A percentile compares a stretch with the other conserved stretches of the same genome.
These are phyloP conservation scores for Mycosarcoma maydis DNA, from an alignment of 1,284 basidiomycete genomes.

Conservation along the genomic window DNA sequence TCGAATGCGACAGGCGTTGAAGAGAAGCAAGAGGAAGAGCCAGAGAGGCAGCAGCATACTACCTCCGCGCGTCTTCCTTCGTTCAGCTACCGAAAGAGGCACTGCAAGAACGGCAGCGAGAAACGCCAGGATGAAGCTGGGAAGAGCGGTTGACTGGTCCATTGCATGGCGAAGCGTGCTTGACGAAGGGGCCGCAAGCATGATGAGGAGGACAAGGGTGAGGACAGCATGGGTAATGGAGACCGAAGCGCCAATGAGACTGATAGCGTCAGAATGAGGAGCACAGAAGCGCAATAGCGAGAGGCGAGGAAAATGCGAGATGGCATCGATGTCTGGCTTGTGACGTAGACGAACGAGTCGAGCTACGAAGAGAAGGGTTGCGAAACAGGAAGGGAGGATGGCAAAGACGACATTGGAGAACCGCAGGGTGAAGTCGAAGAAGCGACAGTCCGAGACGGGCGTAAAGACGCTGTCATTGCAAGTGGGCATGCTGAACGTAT, in stretches of 20 bases:
- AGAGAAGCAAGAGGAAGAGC: slow-evolving; percentile 39
- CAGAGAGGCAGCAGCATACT: slow-evolving; percentile 43
- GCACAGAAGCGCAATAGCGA: slow-evolving; percentile 17
- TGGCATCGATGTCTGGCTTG: slow-evolving; percentile 27
- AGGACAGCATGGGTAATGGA: slow-evolving; percentile 33
- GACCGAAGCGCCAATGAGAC: slow-evolving; percentile 28
- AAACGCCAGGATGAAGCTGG: slow-evolving; percentile 34
- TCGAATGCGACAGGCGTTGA: slow-evolving; percentile 44
- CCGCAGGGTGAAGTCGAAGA: slow-evolving; percentile 53
- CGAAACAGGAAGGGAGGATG: slow-evolving; percentile 37
- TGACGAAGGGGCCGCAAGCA: slow-evolving; percentile 19
- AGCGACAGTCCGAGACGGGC: slow-evolving; percentile 48
- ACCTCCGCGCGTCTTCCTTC: slow-evolving; percentile 44
- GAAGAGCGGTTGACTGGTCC: slow-evolving; percentile 9
- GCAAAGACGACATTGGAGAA: slow-evolving; percentile 49
- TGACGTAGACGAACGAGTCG: slow-evolving; percentile 13
- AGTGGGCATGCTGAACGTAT: no score
- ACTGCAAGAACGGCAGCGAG: slow-evolving; percentile 26
- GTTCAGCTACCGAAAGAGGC: slow-evolving; percentile 29
- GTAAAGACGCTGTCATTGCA: slow-evolving; percentile 49
- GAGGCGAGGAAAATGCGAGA: slow-evolving; percentile 9
- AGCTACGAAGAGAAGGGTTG: slow-evolving; percentile 19
- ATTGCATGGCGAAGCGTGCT: slow-evolving; percentile 11
- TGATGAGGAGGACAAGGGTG: slow-evolving; percentile 14
- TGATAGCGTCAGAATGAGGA: slow-evolving; percentile 34